Evolutionary conservation across 2,329 filamentous ascomycete species (phyloP).

Genomic region (Hymenotorrendiella dingleyae): DNA sequence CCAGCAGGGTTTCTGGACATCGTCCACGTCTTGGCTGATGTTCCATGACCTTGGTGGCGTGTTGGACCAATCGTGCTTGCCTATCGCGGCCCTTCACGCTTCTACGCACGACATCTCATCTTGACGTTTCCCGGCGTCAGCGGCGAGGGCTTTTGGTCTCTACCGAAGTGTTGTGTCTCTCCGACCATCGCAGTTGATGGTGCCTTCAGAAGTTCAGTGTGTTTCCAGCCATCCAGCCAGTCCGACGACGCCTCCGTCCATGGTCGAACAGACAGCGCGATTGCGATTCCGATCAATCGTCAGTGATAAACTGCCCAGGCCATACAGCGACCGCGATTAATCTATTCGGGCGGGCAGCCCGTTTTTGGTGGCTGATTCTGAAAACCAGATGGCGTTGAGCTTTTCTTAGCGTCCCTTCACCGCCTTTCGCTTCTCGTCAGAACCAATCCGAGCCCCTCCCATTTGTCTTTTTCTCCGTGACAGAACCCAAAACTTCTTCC

Average conservation of each 20-base stretch:
- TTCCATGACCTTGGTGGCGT: conserved; percentile 14
- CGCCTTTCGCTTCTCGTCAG: conserved; percentile 16
- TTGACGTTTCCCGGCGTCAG: conserved; percentile 10
- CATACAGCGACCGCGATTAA: not conserved
- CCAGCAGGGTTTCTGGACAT: conserved; percentile 13
- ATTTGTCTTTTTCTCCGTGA: not conserved
- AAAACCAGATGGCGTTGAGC: conserved; percentile 2
- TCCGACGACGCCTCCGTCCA: not conserved
- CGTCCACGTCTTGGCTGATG: conserved; percentile 14
- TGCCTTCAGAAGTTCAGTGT: not conserved
- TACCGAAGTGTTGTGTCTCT: not conserved
- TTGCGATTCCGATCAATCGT: not conserved
- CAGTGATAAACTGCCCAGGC: conserved; percentile 1
- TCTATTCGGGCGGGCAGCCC: conserved; percentile 7
- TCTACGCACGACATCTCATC: conserved; percentile 22
- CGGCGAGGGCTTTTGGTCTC: conserved; percentile 1
- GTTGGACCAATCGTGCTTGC: conserved; percentile 13
- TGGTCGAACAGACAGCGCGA: conserved; percentile 1
- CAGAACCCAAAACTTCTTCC: conserved; percentile 4
- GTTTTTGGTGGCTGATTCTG: conserved; percentile 11
- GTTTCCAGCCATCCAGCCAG: not conserved
- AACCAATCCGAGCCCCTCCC: conserved; percentile 4
- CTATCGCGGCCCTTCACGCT: conserved; percentile 1
- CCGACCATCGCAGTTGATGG: not conserved
- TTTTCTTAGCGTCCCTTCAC: conserved; percentile 22